These are phyloP conservation scores for Ascochyta koolunga DNA, from an alignment of 2,329 filamentous ascomycete genomes.

Conservation along the genomic window DNA sequence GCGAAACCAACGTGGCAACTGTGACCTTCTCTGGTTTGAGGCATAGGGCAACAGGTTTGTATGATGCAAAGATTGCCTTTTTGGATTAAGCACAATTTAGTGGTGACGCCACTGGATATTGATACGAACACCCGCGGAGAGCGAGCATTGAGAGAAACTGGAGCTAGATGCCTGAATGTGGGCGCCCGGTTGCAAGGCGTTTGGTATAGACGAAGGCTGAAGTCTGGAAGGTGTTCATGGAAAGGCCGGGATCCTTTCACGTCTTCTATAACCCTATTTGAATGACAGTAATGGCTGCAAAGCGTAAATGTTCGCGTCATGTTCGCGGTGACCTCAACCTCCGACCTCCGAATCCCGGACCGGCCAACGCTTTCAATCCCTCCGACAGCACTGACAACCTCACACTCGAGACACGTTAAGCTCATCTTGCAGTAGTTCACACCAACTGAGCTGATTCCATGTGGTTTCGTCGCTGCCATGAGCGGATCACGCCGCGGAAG, in stretches of 20 bases:
- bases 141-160: neutral
- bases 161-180: neutral
- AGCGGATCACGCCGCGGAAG: neutral
- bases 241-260: neutral
- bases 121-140: too few relatives aligned
- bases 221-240: neutral
- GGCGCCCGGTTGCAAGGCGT: neutral
- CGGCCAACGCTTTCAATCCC: neutral
- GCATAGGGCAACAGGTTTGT: too few relatives aligned
- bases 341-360: neutral
- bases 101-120: too few relatives aligned
- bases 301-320: constrained; percentile 7
- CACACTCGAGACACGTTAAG: neutral
- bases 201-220: neutral
- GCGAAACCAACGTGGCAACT: too few relatives aligned
- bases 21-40: too few relatives aligned
- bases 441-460: neutral
- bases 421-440: constrained; percentile 1
- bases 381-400: neutral
- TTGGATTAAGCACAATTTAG: too few relatives aligned
- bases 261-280: neutral
- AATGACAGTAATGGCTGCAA: neutral
- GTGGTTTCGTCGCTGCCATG: neutral
- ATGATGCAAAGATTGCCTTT: too few relatives aligned
- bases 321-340: neutral